Base-by-base conservation (phyloP, 768 basidiomycete genomes). In the Rhizopogon vinicolor region DNA sequence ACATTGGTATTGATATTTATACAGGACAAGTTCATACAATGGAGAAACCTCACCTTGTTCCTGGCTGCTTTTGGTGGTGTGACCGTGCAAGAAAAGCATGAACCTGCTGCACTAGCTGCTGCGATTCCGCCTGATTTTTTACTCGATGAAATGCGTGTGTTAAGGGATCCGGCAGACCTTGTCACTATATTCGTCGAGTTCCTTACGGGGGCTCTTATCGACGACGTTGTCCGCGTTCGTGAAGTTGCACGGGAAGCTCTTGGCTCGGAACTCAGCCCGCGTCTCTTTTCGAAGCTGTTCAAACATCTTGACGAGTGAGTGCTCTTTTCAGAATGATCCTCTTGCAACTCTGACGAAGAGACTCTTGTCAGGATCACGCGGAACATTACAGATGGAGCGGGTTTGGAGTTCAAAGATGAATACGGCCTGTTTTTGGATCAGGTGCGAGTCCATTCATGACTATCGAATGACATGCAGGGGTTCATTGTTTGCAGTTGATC, bases 1-100 rank as follows among this genome's bases (percentile, higher is more conserved):
- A 25, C 12, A 14, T 22, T 10, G 31, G 31, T 31, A 49, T 57
- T 61, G 28, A 64, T 52, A 28, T 48, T 40, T 35, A 18, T 33
- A 14, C 52, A 92, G 89, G 89, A 91, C 18, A 78, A 83, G 60
- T 80, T 85, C 41, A 80, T 77, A 39, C 88, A 92, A 60, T 97
- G 93, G 93, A 86, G 90, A 62, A 92, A 94, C 64, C 72, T 92
- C 12, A 86, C 89, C 0, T 71, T 92, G 22, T 91, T 88, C 69
- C 74, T 95, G 40, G 83, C 89, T 3, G 81, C 89, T 0, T 78
- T 86, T n/a, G 84, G 85, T 39, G 87, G 87, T 5, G 74, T 81
- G 6, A 87, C 87, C 58, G 71, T 83, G 18, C 72, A 75, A 41
- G 82, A 87, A 14, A 72, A 75, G 43, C 75, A 79, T 33, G 75